Base-by-base conservation (phyloP, 2,329 filamentous ascomycete species). In the Calycina marina region DNA sequence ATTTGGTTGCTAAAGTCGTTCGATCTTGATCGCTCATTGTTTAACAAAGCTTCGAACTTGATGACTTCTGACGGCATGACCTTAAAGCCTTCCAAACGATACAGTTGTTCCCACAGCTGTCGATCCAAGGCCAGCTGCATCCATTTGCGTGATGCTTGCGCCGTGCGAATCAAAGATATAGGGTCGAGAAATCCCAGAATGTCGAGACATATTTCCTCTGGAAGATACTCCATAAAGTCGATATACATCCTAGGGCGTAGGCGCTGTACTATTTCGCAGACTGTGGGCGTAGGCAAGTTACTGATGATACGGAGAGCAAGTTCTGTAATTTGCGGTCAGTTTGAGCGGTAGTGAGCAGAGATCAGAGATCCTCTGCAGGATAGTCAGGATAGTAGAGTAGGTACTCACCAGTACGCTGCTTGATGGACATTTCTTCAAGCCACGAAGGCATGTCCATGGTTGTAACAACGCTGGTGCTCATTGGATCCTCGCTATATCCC, bases 121-220 rank as follows among this genome's bases (percentile, higher is more conserved):
- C 81, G 72, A 54, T 98, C 90, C 31, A 85, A 59, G 4, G 88
- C 77, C 12, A 90, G 65, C 12, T 70, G 66, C 40, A 86, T 77
- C 88, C 90, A 98, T 41, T 74, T 65, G 28, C 76, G 74, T 20
- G 84, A 94, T 11, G 84, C 74, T 27, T 72, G 69, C 1, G 84
- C 83, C 2, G 86, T 81, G 30, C 71, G 73, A 35, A 96, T 65
- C 24, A 98, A 64, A 1, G 85, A 90, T 16, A 73, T 55, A 1
- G 85, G 79, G 34, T 86, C 80, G 30, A 98, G 74, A 50, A 85
- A 90, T 11, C 79, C 77, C 26, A 98, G 76, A 27, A 96, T 78
- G 49, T 92, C 79, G 27, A 90, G 75, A 39, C 84, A 92, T 47
- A 98, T 80, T 54, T 98, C 90, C 15, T 82, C 74, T 0, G 90